A percentile compares a stretch with the other conserved stretches of the same genome.
These are phyloP conservation scores for Saccharomycopsis hybrid DNA, from an alignment of 1,139 yeast species.

Conservation along the genomic window DNA sequence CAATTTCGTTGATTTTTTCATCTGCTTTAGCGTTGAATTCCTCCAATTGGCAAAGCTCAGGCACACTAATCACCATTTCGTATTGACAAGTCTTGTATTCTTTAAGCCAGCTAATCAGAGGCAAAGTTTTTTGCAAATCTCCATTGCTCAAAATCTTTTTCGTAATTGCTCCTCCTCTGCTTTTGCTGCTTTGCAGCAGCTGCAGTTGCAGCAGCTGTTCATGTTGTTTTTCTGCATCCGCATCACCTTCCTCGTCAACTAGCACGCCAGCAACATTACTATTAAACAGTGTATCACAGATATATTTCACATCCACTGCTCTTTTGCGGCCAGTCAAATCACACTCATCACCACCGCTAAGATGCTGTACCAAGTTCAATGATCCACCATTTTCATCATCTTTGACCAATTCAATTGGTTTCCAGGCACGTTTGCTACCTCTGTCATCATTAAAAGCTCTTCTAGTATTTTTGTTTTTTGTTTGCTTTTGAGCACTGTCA, in stretches of 20 bases:
- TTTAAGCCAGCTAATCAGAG: conserved; percentile 6
- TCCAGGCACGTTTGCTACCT: too few relatives aligned
- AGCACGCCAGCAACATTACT: too few relatives aligned
- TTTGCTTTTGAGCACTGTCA: too few relatives aligned
- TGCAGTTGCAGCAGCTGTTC: too few relatives aligned
- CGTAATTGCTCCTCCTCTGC: too few relatives aligned
- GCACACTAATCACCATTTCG: conserved; percentile 15
- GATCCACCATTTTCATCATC: background rate
- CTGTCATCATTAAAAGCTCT: background rate
- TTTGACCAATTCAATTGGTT: background rate
- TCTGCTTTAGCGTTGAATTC: conserved; percentile 3
- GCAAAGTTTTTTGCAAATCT: background rate
- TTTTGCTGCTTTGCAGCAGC: too few relatives aligned
- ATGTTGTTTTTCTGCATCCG: too few relatives aligned
- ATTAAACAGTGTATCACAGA: background rate
- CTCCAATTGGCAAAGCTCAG: conserved; percentile 14
- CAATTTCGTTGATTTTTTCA: conserved; percentile 5
- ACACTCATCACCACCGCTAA: conserved; percentile 16
- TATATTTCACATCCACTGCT: conserved; percentile 10
- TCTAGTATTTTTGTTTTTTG: too few relatives aligned
- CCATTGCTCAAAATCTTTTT: too few relatives aligned
- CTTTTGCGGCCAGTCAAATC: conserved; percentile 13
- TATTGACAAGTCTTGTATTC: conserved; percentile 19
- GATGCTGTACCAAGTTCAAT: conserved; percentile 11
- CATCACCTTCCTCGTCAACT: too few relatives aligned